phyloP scores from a whole-genome alignment of 2,329 filamentous ascomycete genomes.

The Fusarium nelsonii region DNA sequence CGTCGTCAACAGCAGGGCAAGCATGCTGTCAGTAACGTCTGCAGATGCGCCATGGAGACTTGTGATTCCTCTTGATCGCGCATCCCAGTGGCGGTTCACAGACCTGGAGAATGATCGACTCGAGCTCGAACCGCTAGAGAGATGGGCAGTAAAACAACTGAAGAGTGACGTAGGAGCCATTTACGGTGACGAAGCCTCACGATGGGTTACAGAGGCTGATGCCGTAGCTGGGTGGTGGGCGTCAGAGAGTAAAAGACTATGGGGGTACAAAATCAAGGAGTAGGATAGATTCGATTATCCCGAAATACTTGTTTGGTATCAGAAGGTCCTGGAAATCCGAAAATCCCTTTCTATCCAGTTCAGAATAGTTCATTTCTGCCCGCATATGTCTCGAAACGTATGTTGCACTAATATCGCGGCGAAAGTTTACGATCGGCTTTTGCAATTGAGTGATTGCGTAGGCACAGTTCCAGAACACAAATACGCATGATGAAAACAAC shows the following conservation, averaged over 20 bases:
- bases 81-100: slow-evolving; percentile 51
- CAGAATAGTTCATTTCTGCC: no score
- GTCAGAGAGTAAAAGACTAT: slow-evolving; percentile 31
- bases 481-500: no score
- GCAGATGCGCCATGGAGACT: slow-evolving; percentile 50
- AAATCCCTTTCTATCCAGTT: no score
- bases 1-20: slow-evolving; percentile 50
- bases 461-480: no score
- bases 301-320: background rate
- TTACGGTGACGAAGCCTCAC: slow-evolving; percentile 35
- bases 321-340: no score
- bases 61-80: slow-evolving; percentile 49
- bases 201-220: slow-evolving; percentile 46
- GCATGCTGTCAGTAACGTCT: slow-evolving; percentile 50
- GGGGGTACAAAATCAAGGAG: slow-evolving; percentile 16
- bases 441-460: no score
- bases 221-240: slow-evolving; percentile 33
- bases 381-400: no score
- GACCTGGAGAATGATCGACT: slow-evolving; percentile 46
- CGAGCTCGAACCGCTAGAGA: slow-evolving; percentile 45
- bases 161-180: slow-evolving; percentile 37
- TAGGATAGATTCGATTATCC: background rate
- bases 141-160: slow-evolving; percentile 44
- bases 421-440: no score
- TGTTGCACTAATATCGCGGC: no score